phyloP scores from a whole-genome alignment of 2,329 filamentous ascomycete genomes.

The Epichloe sylvatica region DNA sequence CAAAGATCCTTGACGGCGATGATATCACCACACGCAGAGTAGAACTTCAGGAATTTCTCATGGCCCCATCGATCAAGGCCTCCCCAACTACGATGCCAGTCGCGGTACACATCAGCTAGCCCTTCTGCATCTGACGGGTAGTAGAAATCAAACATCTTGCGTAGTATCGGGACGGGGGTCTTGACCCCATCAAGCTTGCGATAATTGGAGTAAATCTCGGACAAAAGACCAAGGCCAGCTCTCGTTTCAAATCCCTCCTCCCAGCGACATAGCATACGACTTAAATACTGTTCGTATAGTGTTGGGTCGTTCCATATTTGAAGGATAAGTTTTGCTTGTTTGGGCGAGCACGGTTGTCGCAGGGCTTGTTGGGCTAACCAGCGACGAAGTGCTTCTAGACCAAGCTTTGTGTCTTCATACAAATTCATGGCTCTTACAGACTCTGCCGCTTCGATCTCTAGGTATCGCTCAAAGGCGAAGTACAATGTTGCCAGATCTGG shows the following conservation, averaged over 20 bases:
- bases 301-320: conserved; percentile 22
- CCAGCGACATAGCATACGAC: conserved; percentile 17
- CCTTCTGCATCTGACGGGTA: conserved; percentile 24
- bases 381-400: conserved; percentile 16
- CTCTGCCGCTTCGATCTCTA: conserved; percentile 15
- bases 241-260: conserved; percentile 15
- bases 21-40: conserved; percentile 35
- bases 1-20: conserved; percentile 31
- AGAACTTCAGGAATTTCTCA: conserved; percentile 34
- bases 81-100: conserved; percentile 31
- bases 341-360: conserved; percentile 19
- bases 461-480: conserved; percentile 20
- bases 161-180: conserved; percentile 26
- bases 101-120: conserved; percentile 32
- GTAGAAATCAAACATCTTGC: conserved; percentile 31
- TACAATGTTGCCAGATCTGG: conserved; percentile 18
- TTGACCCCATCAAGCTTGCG: conserved; percentile 25
- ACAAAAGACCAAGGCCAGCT: conserved; percentile 19
- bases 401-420: conserved; percentile 10
- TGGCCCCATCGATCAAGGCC: conserved; percentile 31
- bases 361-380: conserved; percentile 20
- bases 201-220: conserved; percentile 32
- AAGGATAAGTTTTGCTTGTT: conserved; percentile 25
- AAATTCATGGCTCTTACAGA: conserved; percentile 12
- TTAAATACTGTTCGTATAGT: conserved; percentile 32